Percentiles rank a stretch among this genome's conserved stretches.
Evolutionary conservation across 169 alveolate genomes (phyloP).

Genomic region (Plasmodium inui): DNA sequence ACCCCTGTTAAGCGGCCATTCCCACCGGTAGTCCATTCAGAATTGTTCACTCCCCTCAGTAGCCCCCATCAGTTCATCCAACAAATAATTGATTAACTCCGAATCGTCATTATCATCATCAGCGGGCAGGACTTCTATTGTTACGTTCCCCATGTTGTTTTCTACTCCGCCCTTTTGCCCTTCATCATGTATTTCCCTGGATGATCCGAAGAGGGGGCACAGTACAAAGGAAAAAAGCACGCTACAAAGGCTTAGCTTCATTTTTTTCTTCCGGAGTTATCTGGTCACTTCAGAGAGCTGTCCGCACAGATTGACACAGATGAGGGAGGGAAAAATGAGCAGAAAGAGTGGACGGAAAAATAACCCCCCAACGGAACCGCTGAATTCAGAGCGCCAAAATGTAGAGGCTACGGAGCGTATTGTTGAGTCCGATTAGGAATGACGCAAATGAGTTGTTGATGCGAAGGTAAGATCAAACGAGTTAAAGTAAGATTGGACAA

Average conservation of each 20-base stretch:
- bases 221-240: background rate
- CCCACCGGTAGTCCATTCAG: background rate
- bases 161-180: conserved; percentile 4
- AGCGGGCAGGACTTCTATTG: conserved; percentile 64
- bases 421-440: background rate
- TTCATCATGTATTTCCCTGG: background rate
- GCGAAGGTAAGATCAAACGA: background rate
- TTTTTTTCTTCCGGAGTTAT: conserved; percentile 22
- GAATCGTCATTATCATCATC: conserved; percentile 19
- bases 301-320: background rate
- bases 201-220: background rate
- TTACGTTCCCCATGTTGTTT: conserved; percentile 9
- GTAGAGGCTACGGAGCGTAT: background rate
- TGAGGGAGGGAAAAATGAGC: background rate
- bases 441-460: background rate
- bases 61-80: conserved; percentile 12
- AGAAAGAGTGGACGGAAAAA: background rate
- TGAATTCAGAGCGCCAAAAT: background rate
- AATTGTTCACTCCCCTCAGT: background rate
- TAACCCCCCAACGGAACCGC: background rate
- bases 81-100: conserved; percentile 25
- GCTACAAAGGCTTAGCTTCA: conserved; percentile 26
- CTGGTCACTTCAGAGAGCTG: background rate
- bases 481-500: background rate
- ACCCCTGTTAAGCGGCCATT: background rate